These are phyloP conservation scores for Magnolia officinalis DNA, from an alignment of 164 flowering plant genomes.

Conservation along the genomic window DNA sequence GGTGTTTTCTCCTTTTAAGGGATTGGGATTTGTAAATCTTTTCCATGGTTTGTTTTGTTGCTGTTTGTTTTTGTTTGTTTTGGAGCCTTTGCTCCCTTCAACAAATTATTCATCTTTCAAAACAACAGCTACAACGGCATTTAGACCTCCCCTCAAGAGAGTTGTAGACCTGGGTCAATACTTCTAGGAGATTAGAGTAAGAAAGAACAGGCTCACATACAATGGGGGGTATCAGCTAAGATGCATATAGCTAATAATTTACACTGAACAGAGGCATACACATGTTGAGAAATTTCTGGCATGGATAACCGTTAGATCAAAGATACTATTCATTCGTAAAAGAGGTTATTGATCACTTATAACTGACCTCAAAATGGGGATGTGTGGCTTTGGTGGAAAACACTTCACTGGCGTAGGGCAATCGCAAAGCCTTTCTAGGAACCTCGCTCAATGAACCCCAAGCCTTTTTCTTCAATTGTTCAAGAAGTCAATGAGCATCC, in stretches of 20 bases:
- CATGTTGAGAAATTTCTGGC: background rate
- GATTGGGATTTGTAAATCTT: too few relatives aligned
- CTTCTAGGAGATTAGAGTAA: too few relatives aligned
- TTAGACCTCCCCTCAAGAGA: too few relatives aligned
- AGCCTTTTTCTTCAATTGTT: slow-evolving; percentile 41
- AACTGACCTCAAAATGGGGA: slow-evolving; percentile 10
- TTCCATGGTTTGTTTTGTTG: too few relatives aligned
- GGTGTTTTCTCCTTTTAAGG: too few relatives aligned
- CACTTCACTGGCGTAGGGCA: slow-evolving; percentile 25
- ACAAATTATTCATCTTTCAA: too few relatives aligned
- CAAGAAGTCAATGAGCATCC: slow-evolving; percentile 46
- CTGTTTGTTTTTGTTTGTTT: too few relatives aligned
- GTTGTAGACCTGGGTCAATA: too few relatives aligned
- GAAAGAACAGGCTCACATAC: background rate
- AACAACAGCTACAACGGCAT: too few relatives aligned
- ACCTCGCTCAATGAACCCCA: slow-evolving; percentile 15
- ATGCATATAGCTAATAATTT: background rate
- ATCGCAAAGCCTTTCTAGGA: slow-evolving; percentile 38
- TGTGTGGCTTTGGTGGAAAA: slow-evolving; percentile 12
- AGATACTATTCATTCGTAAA: background rate
- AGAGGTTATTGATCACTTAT: background rate
- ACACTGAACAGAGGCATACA: background rate
- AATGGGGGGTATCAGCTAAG: background rate
- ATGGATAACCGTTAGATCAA: background rate
- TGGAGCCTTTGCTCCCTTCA: too few relatives aligned